Conservation (phyloP, 2,329 filamentous ascomycete species). For the Nemania sp. region DNA sequence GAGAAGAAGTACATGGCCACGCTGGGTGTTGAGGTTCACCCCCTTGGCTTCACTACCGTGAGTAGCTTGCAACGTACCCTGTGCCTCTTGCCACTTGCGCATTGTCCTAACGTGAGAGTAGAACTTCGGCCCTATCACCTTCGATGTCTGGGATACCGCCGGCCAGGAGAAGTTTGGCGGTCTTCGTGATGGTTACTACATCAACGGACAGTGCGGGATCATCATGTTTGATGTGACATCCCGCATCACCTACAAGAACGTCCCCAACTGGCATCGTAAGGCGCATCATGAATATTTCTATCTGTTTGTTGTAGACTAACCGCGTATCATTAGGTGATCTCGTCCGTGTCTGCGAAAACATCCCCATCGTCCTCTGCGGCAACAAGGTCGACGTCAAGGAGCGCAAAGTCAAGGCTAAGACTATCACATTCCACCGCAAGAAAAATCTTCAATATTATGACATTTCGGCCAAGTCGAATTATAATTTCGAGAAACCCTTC, state of each 20-base stretch:
- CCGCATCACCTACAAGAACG: constrained; percentile 99
- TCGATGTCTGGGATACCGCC: constrained; percentile 99
- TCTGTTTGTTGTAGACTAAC: constrained; percentile 24
- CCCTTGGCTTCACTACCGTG: constrained; percentile 97
- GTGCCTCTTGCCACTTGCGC: constrained; percentile 22
- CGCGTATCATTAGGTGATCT: constrained; percentile 72
- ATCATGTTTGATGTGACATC: constrained; percentile 99
- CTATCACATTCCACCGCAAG: constrained; percentile 99
- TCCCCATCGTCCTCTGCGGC: constrained; percentile 95
- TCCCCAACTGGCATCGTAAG: constrained; percentile 99
- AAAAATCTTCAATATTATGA: constrained; percentile 99
- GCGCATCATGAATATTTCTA: constrained; percentile 36
- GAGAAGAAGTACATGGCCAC: constrained; percentile 99
- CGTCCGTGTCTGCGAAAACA: constrained; percentile 98
- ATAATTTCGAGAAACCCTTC: constrained; percentile 99
- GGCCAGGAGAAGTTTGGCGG: constrained; percentile 99
- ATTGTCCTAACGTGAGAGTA: constrained; percentile 44
- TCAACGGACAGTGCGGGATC: constrained; percentile 99
- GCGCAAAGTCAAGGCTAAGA: constrained; percentile 99
- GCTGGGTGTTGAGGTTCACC: constrained; percentile 98
- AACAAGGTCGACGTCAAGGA: constrained; percentile 99
- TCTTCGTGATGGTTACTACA: constrained; percentile 99
- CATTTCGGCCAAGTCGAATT: constrained; percentile 99
- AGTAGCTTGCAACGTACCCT: constrained; percentile 49
- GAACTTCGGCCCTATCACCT: constrained; percentile 96